Evolutionary conservation across 768 basidiomycete species (phyloP).

Genomic region (Pisolithus marmoratus): DNA sequence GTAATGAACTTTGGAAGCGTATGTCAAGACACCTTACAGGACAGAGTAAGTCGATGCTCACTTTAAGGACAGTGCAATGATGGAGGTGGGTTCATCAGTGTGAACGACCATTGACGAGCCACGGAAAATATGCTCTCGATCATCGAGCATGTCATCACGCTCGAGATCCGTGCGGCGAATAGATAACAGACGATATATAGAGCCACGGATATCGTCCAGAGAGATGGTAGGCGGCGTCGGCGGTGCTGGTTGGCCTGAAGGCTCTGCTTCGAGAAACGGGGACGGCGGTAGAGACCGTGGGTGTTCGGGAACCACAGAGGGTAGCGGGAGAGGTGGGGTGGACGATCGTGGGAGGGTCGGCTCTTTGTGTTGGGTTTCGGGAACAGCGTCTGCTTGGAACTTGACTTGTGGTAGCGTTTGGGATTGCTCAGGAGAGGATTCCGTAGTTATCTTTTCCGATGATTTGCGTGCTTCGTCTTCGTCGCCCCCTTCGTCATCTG

Average conservation of each 20-base stretch:
- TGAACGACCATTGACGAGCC: slow-evolving; percentile 93
- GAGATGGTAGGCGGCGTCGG: slow-evolving; percentile 48
- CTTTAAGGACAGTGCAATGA: slow-evolving; percentile 93
- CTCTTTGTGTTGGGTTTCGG: slow-evolving; percentile 23
- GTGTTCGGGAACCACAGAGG: slow-evolving; percentile 8
- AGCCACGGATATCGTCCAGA: slow-evolving; percentile 47
- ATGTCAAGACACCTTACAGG: slow-evolving; percentile 5
- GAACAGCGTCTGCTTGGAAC: slow-evolving; percentile 6
- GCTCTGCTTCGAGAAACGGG: slow-evolving; percentile 41
- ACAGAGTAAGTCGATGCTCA: slow-evolving; percentile 30
- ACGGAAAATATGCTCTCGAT: slow-evolving; percentile 90
- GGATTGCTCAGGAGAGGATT: slow-evolving; percentile 29
- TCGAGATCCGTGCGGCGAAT: slow-evolving; percentile 52
- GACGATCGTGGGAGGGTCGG: slow-evolving; percentile 9
- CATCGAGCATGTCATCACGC: slow-evolving; percentile 60
- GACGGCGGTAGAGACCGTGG: slow-evolving; percentile 45
- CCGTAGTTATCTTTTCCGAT: slow-evolving; percentile 17
- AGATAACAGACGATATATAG: slow-evolving; percentile 65
- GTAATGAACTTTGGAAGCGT: slow-evolving; percentile 52
- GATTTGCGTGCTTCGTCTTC: slow-evolving; percentile 40
- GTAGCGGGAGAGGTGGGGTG: slow-evolving; percentile 24
- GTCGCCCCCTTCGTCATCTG: slow-evolving; percentile 64
- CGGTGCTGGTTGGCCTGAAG: slow-evolving; percentile 31
- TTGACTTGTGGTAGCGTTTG: slow-evolving; percentile 20
- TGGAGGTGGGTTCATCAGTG: slow-evolving; percentile 96